phyloP scores from a whole-genome alignment of 179 eudicot species.

The Kewa caespitosa region DNA sequence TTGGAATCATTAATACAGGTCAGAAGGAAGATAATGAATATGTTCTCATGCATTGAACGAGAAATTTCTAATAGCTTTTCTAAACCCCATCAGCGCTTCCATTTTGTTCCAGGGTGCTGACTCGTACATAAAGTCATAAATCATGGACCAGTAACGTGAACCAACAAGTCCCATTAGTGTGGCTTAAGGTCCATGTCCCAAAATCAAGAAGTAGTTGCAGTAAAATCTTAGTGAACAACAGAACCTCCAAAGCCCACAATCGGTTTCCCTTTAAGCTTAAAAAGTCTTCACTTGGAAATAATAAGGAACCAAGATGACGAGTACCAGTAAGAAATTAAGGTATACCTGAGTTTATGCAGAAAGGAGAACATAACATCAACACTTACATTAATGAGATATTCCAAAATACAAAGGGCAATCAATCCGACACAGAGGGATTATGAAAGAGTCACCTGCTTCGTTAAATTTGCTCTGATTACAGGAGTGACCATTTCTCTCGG shows the following conservation, averaged over 20 bases:
- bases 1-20: not conserved
- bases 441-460: constrained; percentile 81
- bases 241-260: not conserved
- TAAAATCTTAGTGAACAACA: not conserved
- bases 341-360: not conserved
- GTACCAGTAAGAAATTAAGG: not conserved
- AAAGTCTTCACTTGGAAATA: not conserved
- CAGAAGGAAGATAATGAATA: not conserved
- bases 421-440: no score
- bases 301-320: not conserved
- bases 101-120: not conserved
- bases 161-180: not conserved
- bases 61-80: not conserved
- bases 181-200: not conserved
- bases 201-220: not conserved
- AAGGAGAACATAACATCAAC: no score
- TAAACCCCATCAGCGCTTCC: not conserved
- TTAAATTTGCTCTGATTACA: constrained; percentile 78
- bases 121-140: not conserved
- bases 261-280: not conserved
- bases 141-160: not conserved
- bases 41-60: not conserved
- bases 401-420: no score
- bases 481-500: constrained; percentile 90
- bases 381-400: no score